These are phyloP conservation scores for Botrytis pseudocinerea DNA, from an alignment of 2,329 filamentous ascomycete genomes.

Conservation along the genomic window DNA sequence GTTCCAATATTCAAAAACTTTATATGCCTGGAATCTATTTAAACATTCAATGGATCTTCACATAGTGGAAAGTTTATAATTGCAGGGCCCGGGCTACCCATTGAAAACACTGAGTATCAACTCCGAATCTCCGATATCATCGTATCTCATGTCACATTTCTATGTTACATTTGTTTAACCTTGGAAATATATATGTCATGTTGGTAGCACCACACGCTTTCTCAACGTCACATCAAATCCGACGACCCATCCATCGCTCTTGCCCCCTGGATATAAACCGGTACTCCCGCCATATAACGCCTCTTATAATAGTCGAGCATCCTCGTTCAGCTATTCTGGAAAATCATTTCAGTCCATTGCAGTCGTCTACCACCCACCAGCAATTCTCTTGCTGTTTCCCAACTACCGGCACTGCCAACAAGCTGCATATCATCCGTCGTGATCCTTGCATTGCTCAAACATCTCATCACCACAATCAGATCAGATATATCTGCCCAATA, in stretches of 20 bases:
- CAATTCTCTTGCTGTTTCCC: neutral
- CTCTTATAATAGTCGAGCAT: neutral
- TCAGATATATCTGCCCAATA: neutral
- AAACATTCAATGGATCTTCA: neutral
- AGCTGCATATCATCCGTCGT: neutral
- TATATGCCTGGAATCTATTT: neutral
- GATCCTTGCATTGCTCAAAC: neutral
- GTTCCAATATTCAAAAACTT: neutral
- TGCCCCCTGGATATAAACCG: neutral
- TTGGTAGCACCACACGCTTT: conserved; percentile 1
- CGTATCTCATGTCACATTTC: conserved; percentile 5
- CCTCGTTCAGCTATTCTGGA: neutral
- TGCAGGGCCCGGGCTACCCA: neutral
- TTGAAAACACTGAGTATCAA: neutral
- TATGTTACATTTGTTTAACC: neutral
- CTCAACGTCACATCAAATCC: neutral
- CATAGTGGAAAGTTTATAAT: neutral
- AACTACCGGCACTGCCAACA: neutral
- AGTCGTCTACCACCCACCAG: neutral
- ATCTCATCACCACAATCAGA: neutral
- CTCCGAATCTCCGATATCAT: neutral
- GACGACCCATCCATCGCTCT: neutral
- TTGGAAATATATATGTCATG: neutral
- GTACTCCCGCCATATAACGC: neutral
- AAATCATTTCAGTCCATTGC: neutral